Conservation (phyloP, 768 basidiomycete species). For the Chlorophyllum brunneum region DNA sequence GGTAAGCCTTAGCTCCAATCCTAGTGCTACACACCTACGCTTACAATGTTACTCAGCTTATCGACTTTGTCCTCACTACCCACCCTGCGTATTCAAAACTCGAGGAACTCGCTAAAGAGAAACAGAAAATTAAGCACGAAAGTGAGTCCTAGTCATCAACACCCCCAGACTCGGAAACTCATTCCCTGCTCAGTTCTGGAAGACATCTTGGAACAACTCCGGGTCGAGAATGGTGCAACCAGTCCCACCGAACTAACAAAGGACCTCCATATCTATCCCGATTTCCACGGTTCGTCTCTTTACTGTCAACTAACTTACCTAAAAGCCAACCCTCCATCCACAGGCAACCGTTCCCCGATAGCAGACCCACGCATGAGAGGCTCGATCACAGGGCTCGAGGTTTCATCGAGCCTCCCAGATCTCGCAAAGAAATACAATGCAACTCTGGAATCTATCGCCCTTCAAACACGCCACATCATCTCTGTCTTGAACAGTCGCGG, state of each 20-base stretch:
- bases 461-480: conserved; percentile 93
- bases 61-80: conserved; percentile 92
- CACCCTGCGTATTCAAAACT: conserved; percentile 82
- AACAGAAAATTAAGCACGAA: conserved; percentile 54
- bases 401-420: conserved; percentile 59
- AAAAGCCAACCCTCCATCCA: not conserved
- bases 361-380: conserved; percentile 96
- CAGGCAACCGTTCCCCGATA: conserved; percentile 94
- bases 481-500: conserved; percentile 84
- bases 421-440: conserved; percentile 89
- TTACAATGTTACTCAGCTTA: conserved; percentile 47
- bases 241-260: conserved; percentile 83
- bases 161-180: not conserved
- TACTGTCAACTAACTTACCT: not conserved
- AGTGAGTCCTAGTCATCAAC: conserved; percentile 29
- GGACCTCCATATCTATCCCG: conserved; percentile 92
- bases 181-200: conserved; percentile 52
- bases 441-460: conserved; percentile 88
- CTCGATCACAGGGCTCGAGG: conserved; percentile 80
- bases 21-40: not conserved
- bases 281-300: conserved; percentile 69
- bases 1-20: no score
- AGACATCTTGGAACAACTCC: conserved; percentile 66
- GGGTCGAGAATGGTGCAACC: conserved; percentile 46
- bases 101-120: conserved; percentile 55